Base-by-base conservation (phyloP, 306 rosid genomes). In the Cicer yamashitae region DNA sequence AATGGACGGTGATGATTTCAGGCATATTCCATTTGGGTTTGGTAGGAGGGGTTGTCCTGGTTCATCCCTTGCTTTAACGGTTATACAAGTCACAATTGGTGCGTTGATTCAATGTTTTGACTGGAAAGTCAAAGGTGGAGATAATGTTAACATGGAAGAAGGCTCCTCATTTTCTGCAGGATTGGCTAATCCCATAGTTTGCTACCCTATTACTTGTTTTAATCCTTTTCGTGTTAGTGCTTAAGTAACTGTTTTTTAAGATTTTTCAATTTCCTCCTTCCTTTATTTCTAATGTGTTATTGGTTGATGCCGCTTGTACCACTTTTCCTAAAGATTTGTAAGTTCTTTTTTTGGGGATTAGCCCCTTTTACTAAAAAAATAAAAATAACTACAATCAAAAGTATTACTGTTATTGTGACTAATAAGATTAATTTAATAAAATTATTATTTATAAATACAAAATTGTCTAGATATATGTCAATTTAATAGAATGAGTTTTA, bases 1-100 rank as follows among this genome's bases (percentile, higher is more conserved):
- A 51, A 71, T 47, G 47, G 63, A 61, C 18, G 74, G 81, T 14
- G 46, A 51, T 15, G 87, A 86, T 78, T 84, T 81, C 22, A 79
- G 70, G 60, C 81, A 83, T 48, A 10, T 86, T 86, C 89, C 89
- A 4, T 86, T 83, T 78, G 89, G 90, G 73, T 79, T 59, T 30
- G 90, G 90, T 0, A 83, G 90, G 61, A 81, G 90, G 8, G 82
- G 86, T 1, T 86, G 90, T 54, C 84, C 87, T 54, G 90, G 86
- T 7, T 72, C 67, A 6, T 52, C 82, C 1, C 82, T 81, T 60
- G 87, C 87, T 13, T 67, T 81, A 9, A 58, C 20, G 1, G 82
- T 83, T 4, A 69, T 83, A 51, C 82, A 86, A 0, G 30, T 51
- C 1, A 81, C 86, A 0, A 7, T 86, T 17, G 90, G 74, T 7